A percentile compares a stretch with the other conserved stretches of the same genome.
phyloP scores from a whole-genome alignment of 164 flowering plant genomes.

The Berberis thunbergii region DNA sequence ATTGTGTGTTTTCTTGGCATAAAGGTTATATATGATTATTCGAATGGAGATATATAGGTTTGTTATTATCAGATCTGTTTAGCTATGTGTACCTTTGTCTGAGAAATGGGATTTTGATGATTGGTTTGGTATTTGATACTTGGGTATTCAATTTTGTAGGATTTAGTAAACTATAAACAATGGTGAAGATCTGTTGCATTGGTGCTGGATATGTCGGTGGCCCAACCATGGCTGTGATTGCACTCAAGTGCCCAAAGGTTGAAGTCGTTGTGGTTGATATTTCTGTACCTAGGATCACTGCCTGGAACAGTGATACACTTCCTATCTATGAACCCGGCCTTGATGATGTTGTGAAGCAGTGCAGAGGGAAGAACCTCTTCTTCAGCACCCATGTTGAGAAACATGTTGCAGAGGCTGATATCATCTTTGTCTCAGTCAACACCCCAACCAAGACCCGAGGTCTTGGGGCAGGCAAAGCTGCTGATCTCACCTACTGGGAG shows the following conservation, averaged over 20 bases:
- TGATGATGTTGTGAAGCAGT: conserved; percentile 12
- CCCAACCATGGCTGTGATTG: conserved; percentile 54
- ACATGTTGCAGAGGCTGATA: conserved; percentile 13
- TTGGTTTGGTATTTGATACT: not conserved
- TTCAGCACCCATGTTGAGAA: conserved; percentile 50
- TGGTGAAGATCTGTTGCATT: conserved; percentile 56
- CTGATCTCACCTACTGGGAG: conserved; percentile 11
- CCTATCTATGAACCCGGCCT: conserved; percentile 18
- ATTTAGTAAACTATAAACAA: not conserved
- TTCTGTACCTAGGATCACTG: conserved; percentile 38
- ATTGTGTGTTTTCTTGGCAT: too few relatives aligned
- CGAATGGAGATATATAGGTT: not conserved
- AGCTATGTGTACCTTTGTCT: not conserved
- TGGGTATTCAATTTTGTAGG: not conserved
- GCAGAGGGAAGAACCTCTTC: conserved; percentile 65
- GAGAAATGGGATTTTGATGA: not conserved
- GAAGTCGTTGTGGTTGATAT: conserved; percentile 63
- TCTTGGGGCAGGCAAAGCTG: conserved; percentile 10
- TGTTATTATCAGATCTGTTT: not conserved
- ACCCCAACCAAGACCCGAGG: conserved; percentile 68
- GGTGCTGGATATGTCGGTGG: conserved; percentile 66
- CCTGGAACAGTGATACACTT: conserved; percentile 47
- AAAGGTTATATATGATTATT: too few relatives aligned
- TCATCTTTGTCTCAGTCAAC: conserved; percentile 57
- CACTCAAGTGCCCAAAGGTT: conserved; percentile 45